Evolutionary conservation across 116 monocot species (phyloP), one percentile per base, ranked within the genome.

Genomic region (Trichopus zeylanicus): DNA sequence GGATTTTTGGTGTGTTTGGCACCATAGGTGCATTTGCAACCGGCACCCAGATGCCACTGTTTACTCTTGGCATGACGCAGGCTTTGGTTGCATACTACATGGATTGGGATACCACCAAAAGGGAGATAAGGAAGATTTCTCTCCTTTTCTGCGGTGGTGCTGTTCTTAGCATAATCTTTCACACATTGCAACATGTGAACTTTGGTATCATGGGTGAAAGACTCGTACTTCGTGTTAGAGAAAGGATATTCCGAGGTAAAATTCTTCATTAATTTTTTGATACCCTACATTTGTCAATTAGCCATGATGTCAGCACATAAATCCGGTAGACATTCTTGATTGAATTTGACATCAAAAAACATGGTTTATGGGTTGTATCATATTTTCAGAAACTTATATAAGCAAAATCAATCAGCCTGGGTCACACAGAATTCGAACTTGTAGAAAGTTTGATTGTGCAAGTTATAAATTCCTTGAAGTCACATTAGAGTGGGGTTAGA

Each of bases 131-230:
- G 18, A 78, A 56, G 64, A 64, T 72, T 20, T 58, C 53, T 3
- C 12, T 68, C 26, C 33, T 78, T 30, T 72, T 72, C 29, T 59
- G 52, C 20, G 42, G 63, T 18, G 64, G 37, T 16, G 59, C 78
- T 2, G 28, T 78, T 24, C 24, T 69, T 22, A 61, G 62, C 26
- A 32, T 73, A n/a, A 21, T 69, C 24, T 54, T 65, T 35, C 60
- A 78, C 31, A 53, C 48, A 8, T n/a, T 73, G 20, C 64, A 59
- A 38, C 78, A 78, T 63, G 46, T 73, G 51, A 78, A 65, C 64
- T 78, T 78, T 27, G 60, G 78, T 27, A 61, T 78, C 26, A 53
- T 73, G 29, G 78, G 72, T 19, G 72, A 78, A 57, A 68, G 78
- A 52, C 60, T 78, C 11, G 72, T 67, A 9, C 78, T 78, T 34